Percentiles rank a stretch among this genome's conserved stretches.
Conservation (phyloP, 305 asterid species). For the Plantago lanceolata region DNA sequence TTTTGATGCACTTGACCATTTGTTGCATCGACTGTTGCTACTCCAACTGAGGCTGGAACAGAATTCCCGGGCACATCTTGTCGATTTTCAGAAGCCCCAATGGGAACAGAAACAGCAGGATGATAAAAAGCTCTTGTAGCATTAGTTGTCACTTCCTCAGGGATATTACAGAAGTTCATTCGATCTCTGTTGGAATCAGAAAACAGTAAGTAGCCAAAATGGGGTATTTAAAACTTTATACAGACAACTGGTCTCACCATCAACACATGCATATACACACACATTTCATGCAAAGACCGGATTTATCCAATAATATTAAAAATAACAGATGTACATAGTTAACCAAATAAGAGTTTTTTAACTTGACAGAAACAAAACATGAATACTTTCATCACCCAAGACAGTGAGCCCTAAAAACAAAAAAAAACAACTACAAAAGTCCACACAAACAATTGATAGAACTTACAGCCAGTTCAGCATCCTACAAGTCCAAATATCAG, state of each 20-base stretch:
- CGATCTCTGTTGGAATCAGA: slow-evolving; percentile 61
- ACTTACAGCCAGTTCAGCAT: slow-evolving; percentile 99
- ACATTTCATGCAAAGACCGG: no score
- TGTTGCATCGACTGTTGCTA: slow-evolving; percentile 40
- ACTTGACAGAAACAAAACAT: not conserved
- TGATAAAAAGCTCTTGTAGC: slow-evolving; percentile 72
- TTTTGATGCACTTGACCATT: slow-evolving; percentile 40
- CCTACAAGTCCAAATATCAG: slow-evolving; percentile 85
- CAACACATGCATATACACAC: no score
- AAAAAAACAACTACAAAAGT: slow-evolving; percentile 17
- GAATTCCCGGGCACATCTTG: slow-evolving; percentile 40
- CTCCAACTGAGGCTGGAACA: slow-evolving; percentile 34
- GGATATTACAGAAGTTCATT: slow-evolving; percentile 75
- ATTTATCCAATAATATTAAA: no score
- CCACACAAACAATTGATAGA: slow-evolving; percentile 17
- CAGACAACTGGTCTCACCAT: no score
- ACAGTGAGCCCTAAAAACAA: slow-evolving; percentile 2
- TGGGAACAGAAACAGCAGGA: slow-evolving; percentile 44
- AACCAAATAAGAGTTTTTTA: not conserved
- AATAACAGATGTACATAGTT: no score
- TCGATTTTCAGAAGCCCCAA: slow-evolving; percentile 46
- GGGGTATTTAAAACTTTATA: no score
- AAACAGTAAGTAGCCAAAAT: slow-evolving; percentile 26
- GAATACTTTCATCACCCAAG: not conserved
- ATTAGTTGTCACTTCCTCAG: slow-evolving; percentile 84